These are phyloP conservation scores for Coemansia sp. DNA, from an alignment of 371 early-diverging fungal genomes.

Conservation along the genomic window DNA sequence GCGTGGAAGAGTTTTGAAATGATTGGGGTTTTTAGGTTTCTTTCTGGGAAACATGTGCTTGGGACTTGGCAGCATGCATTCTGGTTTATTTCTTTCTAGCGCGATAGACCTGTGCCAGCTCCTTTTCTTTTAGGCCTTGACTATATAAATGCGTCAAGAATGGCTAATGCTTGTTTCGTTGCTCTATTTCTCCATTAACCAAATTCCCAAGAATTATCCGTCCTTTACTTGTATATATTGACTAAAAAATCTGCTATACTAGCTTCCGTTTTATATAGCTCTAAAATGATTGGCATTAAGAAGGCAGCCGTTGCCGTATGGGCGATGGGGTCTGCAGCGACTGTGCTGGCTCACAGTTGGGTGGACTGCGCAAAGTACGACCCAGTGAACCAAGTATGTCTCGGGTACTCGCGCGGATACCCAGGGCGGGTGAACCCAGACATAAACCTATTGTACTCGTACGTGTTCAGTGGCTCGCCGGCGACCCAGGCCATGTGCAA, in stretches of 20 bases:
- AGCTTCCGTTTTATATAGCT: not conserved
- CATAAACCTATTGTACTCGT: slow-evolving; percentile 56
- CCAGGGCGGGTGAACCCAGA: slow-evolving; percentile 53
- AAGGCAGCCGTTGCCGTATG: slow-evolving; percentile 3
- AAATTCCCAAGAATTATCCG: too few species aligned
- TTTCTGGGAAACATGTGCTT: slow-evolving; percentile 2
- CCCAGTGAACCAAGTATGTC: slow-evolving; percentile 33
- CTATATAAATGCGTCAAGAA: not conserved
- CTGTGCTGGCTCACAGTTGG: slow-evolving; percentile 59
- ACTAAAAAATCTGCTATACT: not conserved
- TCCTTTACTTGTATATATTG: not conserved
- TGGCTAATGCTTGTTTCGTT: too few species aligned
- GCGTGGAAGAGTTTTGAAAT: not conserved
- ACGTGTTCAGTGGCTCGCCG: slow-evolving; percentile 51
- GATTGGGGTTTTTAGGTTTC: not conserved
- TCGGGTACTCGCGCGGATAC: slow-evolving; percentile 57
- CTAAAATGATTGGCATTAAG: not conserved
- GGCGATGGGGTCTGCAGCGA: slow-evolving; percentile 13
- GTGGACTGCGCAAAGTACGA: slow-evolving; percentile 58
- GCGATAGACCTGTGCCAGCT: not conserved
- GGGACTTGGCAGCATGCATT: not conserved
- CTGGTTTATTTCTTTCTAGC: not conserved
- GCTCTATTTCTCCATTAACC: not conserved
- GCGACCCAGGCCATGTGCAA: slow-evolving; percentile 52
- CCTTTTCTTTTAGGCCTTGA: not conserved